These are phyloP conservation scores for Solanum habrochaites DNA, from an alignment of 257 asterid species.

Conservation along the genomic window DNA sequence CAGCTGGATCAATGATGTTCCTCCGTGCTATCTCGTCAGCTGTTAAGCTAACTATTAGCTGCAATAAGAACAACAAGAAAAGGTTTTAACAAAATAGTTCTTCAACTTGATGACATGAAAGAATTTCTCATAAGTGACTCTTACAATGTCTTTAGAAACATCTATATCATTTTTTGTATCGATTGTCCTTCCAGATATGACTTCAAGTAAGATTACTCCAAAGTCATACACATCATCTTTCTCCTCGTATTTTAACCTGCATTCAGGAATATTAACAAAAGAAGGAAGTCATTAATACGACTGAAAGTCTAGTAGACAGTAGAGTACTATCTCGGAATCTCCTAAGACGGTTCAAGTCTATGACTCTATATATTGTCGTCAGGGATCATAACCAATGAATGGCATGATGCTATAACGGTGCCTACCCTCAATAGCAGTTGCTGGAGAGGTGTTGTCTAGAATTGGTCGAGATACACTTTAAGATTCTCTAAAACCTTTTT, in stretches of 20 bases:
- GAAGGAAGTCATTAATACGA: not conserved
- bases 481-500: not conserved
- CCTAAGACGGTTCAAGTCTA: not conserved
- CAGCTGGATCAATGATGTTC: constrained; percentile 54
- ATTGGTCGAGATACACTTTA: not conserved
- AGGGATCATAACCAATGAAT: not conserved
- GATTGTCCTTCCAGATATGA: constrained; percentile 55
- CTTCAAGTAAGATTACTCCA: constrained; percentile 83
- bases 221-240: constrained; percentile 58
- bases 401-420: not conserved
- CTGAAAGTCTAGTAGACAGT: not conserved
- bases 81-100: not conserved
- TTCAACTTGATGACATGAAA: not conserved
- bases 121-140: constrained; percentile 1
- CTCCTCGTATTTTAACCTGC: constrained; percentile 38
- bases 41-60: constrained; percentile 50
- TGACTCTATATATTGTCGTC: not conserved
- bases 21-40: constrained; percentile 38
- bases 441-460: not conserved
- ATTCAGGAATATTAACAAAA: not conserved
- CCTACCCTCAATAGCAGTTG: not conserved
- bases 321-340: not conserved
- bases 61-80: not conserved
- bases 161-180: constrained; percentile 27
- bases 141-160: constrained; percentile 54